Evolutionary conservation across 352 stramenopile genomes (phyloP), one percentile per base, ranked within the genome.

Genomic region (Phytophthora uliginosa): DNA sequence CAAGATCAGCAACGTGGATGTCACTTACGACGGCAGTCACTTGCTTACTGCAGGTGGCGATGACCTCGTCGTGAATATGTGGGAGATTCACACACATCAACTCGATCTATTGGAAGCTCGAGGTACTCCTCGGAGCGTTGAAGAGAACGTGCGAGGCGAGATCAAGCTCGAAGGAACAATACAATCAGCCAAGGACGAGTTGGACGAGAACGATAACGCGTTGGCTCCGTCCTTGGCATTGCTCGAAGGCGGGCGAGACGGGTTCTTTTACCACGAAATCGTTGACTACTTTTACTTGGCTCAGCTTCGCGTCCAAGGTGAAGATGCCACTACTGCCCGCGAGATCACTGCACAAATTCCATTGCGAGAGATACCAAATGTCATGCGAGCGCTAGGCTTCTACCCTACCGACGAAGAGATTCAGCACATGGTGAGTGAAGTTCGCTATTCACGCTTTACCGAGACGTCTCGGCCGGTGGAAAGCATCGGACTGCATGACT

Each of bases 201-300:
- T 70, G 24, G 63, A 70, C 17, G 51, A 67, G 28, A 55, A 74
- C 3, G 66, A 59, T 54, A 62, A 58, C 61, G 77, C 42, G 50
- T 59, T 97, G 1, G 79, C 88, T 47, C 90, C 94, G 10, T 99
- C 91, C 63, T 65, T 97, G 51, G 79, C 90, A 24, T 77, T 98
- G 20, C 78, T 99, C 6, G 93, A 98, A 77, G 94, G 93, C 50
- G 94, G 90, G 18, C 63, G 67, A 3, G 77, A 92, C 7, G 94
- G 95, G 0, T 83, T 79, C 26, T 92, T 98, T 59, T 96, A 95
- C 76, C 74, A 98, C 54, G 93, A 99, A 45, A 94, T 98, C 15
- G 88, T 98, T 34, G 94, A 99, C 70, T 99, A 98, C 77, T 99
- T 99, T 73, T 98, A 98, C 74, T 95, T 98, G 63, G 89, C 89